These are phyloP conservation scores for Phytophthora podocarpi DNA, from an alignment of 352 stramenopile species.

Conservation along the genomic window DNA sequence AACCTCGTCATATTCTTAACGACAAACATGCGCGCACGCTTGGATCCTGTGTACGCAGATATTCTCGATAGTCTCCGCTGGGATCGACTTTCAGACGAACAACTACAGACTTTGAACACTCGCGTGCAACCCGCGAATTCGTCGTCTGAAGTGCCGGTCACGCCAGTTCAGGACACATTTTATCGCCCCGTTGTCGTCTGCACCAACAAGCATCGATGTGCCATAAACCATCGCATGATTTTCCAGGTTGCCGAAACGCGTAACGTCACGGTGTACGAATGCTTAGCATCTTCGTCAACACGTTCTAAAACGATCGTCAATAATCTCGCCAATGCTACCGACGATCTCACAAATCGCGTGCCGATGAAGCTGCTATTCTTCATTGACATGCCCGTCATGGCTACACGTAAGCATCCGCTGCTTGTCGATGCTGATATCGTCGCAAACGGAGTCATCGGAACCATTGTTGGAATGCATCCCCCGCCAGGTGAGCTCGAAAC, in stretches of 20 bases:
- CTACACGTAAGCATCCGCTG: conserved; percentile 8
- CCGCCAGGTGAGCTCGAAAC: too few relatives aligned
- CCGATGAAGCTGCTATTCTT: conserved; percentile 18
- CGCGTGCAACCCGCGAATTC: too few relatives aligned
- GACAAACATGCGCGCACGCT: too few relatives aligned
- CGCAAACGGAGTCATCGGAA: too few relatives aligned
- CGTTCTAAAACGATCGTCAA: conserved; percentile 3
- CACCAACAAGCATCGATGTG: conserved; percentile 9
- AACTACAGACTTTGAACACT: too few relatives aligned
- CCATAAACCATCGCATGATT: conserved; percentile 8
- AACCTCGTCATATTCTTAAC: too few relatives aligned
- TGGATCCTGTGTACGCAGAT: too few relatives aligned
- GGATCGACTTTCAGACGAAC: too few relatives aligned
- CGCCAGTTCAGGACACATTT: too few relatives aligned
- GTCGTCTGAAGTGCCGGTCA: too few relatives aligned
- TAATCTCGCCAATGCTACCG: neutral
- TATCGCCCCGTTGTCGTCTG: conserved; percentile 5
- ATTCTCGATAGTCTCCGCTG: too few relatives aligned
- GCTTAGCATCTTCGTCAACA: neutral
- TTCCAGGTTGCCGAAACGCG: neutral
- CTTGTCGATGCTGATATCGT: conserved; percentile 3
- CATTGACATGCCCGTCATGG: conserved; percentile 23
- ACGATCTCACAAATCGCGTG: conserved; percentile 6
- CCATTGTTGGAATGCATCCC: too few relatives aligned
- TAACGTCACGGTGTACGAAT: neutral